A percentile compares a stretch with the other conserved stretches of the same genome.
Evolutionary conservation across 1,284 basidiomycete species (phyloP).

Genomic region (Trichosporon sp.): DNA sequence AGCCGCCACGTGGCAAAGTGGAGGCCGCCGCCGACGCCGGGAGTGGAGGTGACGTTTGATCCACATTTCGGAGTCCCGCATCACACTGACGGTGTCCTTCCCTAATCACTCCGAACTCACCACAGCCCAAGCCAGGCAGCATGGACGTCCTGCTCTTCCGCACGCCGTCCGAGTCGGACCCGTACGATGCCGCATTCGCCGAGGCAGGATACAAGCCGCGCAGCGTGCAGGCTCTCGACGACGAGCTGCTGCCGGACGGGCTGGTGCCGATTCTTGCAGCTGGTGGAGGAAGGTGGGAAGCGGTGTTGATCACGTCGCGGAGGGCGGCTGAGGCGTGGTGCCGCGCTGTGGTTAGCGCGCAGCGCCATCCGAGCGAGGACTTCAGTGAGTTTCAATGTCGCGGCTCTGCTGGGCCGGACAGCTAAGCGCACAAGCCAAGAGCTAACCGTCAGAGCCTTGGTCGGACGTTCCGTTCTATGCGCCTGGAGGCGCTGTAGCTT

Average conservation of each 20-base stretch:
- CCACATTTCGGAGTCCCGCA: not conserved
- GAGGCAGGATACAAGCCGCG: constrained; percentile 1
- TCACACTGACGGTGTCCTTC: not conserved
- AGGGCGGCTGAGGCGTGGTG: constrained; percentile 36
- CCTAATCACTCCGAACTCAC: not conserved
- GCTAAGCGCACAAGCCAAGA: not conserved
- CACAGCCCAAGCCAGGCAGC: not conserved
- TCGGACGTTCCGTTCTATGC: constrained; percentile 6
- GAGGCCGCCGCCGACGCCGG: not conserved
- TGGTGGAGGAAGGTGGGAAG: constrained; percentile 24
- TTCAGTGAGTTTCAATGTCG: not conserved
- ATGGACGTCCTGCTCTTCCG: constrained; percentile 27
- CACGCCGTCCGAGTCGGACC: constrained; percentile 21
- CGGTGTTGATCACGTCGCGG: constrained; percentile 29
- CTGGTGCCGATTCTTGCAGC: constrained; percentile 15
- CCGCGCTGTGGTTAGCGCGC: constrained; percentile 10
- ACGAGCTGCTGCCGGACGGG: constrained; percentile 15
- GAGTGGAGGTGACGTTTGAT: not conserved
- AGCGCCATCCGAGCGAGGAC: not conserved
- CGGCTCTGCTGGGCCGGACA: no score
- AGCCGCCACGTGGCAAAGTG: not conserved
- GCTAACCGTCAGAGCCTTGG: constrained; percentile 10
- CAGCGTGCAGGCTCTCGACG: constrained; percentile 25
- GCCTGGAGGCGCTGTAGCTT: constrained; percentile 9
- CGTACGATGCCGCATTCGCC: constrained; percentile 16